Evolutionary conservation across 2,329 filamentous ascomycete species (phyloP).

Genomic region (Aspergillus pseudotamarii): DNA sequence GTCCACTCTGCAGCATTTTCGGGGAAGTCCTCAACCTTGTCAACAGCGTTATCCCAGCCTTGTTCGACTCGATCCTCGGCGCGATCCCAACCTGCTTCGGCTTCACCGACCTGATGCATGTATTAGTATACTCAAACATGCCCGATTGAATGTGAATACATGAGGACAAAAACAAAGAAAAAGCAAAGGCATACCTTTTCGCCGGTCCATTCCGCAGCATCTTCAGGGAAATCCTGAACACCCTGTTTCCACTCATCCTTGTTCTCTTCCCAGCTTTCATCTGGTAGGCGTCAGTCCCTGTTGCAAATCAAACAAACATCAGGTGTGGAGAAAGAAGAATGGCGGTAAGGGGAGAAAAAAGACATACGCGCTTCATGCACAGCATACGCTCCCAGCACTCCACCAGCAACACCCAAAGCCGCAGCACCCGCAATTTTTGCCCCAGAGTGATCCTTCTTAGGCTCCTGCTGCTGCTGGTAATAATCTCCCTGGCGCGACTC

Average conservation of each 20-base stretch:
- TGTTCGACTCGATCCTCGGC: slow-evolving; percentile 34
- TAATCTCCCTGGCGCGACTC: slow-evolving; percentile 7
- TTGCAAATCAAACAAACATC: background rate
- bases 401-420: slow-evolving; percentile 46
- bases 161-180: background rate
- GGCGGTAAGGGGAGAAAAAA: slow-evolving; percentile 3
- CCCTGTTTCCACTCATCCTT: slow-evolving; percentile 36
- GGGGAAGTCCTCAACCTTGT: slow-evolving; percentile 38
- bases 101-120: slow-evolving; percentile 38
- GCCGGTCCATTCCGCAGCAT: slow-evolving; percentile 49
- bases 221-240: slow-evolving; percentile 46
- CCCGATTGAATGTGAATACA: background rate
- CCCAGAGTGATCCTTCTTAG: slow-evolving; percentile 31
- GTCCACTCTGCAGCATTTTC: slow-evolving; percentile 42
- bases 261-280: slow-evolving; percentile 37
- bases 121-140: background rate
- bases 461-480: slow-evolving; percentile 17
- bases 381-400: slow-evolving; percentile 50
- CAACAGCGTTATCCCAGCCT: slow-evolving; percentile 29
- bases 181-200: slow-evolving; percentile 33
- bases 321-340: background rate
- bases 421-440: slow-evolving; percentile 44
- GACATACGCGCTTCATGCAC: slow-evolving; percentile 45
- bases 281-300: slow-evolving; percentile 18
- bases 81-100: slow-evolving; percentile 36